phyloP scores from a whole-genome alignment of 2,329 filamentous ascomycete species.

The Chaetomium strumarium region DNA sequence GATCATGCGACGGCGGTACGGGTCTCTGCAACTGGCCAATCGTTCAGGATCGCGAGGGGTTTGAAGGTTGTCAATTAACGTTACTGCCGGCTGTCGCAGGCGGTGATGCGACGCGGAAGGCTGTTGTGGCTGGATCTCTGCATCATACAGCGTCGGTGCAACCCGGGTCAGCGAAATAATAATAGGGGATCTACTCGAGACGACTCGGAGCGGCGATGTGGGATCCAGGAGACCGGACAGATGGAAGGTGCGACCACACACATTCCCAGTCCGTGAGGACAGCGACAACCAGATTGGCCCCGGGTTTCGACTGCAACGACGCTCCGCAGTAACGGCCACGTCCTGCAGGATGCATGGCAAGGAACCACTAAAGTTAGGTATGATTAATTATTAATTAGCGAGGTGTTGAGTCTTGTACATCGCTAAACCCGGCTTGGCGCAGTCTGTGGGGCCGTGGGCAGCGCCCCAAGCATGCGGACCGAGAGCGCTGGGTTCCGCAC shows the following conservation, averaged over 20 bases:
- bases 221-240: background rate
- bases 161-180: background rate
- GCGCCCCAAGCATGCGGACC: background rate
- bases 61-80: background rate
- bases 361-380: too few species aligned
- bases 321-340: slow-evolving; percentile 2
- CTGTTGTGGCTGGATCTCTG: slow-evolving; percentile 3
- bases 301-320: background rate
- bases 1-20: background rate
- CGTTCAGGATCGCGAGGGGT: background rate
- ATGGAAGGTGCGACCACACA: background rate
- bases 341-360: background rate
- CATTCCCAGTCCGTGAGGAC: background rate
- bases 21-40: background rate
- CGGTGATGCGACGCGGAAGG: slow-evolving; percentile 1
- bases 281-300: background rate
- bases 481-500: background rate
- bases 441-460: background rate
- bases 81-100: slow-evolving; percentile 3
- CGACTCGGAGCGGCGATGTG: background rate
- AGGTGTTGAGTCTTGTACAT: slow-evolving; percentile 2
- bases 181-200: background rate
- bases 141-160: slow-evolving; percentile 10
- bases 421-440: slow-evolving; percentile 2
- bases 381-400: slow-evolving; percentile 14